Conservation (phyloP, 1,139 yeast species). For the Blastobotrys niveus region DNA sequence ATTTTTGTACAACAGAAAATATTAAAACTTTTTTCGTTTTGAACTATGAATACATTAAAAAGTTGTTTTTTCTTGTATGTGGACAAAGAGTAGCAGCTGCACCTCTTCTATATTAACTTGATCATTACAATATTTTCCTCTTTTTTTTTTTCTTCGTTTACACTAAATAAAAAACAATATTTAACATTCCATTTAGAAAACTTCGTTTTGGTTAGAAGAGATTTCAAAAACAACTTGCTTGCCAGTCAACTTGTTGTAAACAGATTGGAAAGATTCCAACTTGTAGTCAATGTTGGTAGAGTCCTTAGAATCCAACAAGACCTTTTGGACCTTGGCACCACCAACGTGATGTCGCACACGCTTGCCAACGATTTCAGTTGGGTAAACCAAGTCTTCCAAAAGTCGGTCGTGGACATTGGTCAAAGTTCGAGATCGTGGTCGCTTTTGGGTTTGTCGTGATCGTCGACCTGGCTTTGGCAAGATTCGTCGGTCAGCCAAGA, state of each 20-base stretch:
- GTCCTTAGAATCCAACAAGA: constrained; percentile 97
- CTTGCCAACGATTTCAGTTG: constrained; percentile 98
- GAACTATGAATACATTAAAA: not conserved
- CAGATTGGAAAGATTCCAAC: constrained; percentile 99
- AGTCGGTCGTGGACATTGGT: constrained; percentile 98
- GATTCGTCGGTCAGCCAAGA: constrained; percentile 99
- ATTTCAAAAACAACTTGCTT: constrained; percentile 99
- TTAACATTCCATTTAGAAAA: constrained; percentile 42
- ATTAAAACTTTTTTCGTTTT: not conserved
- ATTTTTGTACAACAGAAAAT: not conserved
- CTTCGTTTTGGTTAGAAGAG: constrained; percentile 59
- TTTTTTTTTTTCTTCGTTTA: no score
- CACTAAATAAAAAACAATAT: no score
- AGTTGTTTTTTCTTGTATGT: not conserved
- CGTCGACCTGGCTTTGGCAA: constrained; percentile 81
- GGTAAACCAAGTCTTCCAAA: constrained; percentile 99
- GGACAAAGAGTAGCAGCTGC: not conserved
- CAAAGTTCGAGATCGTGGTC: constrained; percentile 99
- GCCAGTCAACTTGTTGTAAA: constrained; percentile 98
- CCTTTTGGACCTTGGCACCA: constrained; percentile 98
- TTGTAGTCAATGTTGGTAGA: constrained; percentile 96
- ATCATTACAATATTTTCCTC: not conserved
- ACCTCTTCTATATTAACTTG: not conserved
- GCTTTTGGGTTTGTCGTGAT: constrained; percentile 92
- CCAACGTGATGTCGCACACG: constrained; percentile 99